These are phyloP conservation scores for Senna tora DNA, from an alignment of 306 rosid genomes.

Conservation along the genomic window DNA sequence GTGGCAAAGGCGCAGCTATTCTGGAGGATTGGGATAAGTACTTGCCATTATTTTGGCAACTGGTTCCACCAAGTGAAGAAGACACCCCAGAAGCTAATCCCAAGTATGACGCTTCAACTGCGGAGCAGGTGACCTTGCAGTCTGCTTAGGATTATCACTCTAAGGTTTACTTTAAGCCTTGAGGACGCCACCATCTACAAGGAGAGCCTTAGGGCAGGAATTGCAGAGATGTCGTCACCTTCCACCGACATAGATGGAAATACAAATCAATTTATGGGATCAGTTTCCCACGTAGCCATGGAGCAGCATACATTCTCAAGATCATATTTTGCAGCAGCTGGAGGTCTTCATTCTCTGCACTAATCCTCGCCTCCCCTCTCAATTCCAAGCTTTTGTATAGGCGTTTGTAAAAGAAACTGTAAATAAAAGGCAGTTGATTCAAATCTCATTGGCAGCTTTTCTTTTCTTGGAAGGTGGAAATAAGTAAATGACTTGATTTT, in stretches of 20 bases:
- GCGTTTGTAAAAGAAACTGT: constrained; percentile 48
- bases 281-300: not conserved
- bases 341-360: constrained; percentile 36
- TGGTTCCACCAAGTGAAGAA: constrained; percentile 99
- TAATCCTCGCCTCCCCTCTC: constrained; percentile 29
- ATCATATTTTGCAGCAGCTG: constrained; percentile 33
- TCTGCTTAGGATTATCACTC: constrained; percentile 59
- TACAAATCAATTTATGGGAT: constrained; percentile 31
- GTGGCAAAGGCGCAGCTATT: constrained; percentile 76
- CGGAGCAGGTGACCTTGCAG: constrained; percentile 72
- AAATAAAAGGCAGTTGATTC: constrained; percentile 45
- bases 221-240: constrained; percentile 29
- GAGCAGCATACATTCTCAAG: constrained; percentile 42
- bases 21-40: constrained; percentile 86
- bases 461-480: constrained; percentile 31
- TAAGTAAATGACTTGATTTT: constrained; percentile 34
- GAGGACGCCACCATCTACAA: not conserved
- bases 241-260: constrained; percentile 8
- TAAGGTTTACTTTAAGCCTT: not conserved
- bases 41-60: constrained; percentile 89
- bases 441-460: constrained; percentile 35
- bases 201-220: constrained; percentile 44
- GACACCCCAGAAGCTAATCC: constrained; percentile 94
- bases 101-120: constrained; percentile 59
- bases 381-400: constrained; percentile 47